Conservation (phyloP, 768 basidiomycete species). For the Mycena filopes region DNA sequence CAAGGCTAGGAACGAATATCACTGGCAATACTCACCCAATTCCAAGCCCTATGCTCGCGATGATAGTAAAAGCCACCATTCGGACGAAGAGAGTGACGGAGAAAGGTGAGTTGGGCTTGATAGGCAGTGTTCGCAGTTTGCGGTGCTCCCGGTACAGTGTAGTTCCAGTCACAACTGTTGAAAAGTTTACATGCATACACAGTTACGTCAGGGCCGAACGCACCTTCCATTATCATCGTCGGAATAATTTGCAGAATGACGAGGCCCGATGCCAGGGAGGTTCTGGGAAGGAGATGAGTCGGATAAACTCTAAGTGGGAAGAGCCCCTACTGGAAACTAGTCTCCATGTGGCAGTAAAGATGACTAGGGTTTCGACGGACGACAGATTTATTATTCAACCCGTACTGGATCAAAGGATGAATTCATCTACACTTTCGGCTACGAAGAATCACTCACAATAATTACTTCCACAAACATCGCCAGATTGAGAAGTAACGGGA, state of each 20-base stretch:
- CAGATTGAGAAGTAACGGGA: constrained; percentile 8
- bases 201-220: neutral
- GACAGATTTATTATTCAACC: neutral
- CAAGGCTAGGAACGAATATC: neutral
- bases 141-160: neutral
- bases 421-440: neutral
- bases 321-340: neutral
- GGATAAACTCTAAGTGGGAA: neutral
- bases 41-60: neutral
- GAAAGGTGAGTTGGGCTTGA: neutral
- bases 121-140: neutral
- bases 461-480: constrained; percentile 9
- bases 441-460: neutral
- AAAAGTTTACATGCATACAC: neutral
- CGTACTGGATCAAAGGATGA: neutral
- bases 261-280: neutral
- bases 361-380: neutral
- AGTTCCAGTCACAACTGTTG: neutral
- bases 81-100: constrained; percentile 1
- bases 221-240: constrained; percentile 1
- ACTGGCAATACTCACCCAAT: neutral
- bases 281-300: neutral
- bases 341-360: constrained; percentile 6
- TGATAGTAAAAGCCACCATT: constrained; percentile 2
- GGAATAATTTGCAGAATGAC: neutral